phyloP scores from a whole-genome alignment of 257 asterid species.

The Perilla frutescens region DNA sequence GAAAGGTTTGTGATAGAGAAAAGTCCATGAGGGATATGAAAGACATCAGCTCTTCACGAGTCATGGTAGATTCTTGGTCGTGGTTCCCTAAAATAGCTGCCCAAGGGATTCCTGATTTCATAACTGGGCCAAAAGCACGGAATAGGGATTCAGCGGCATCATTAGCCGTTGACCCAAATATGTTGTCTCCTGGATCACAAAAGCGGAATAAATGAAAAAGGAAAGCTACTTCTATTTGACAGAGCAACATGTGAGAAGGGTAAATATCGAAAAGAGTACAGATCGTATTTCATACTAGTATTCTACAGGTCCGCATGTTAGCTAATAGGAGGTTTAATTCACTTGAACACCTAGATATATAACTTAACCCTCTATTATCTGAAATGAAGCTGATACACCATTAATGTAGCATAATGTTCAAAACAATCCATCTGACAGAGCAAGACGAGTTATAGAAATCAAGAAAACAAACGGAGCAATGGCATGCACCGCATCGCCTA shows the following conservation, averaged over 20 bases:
- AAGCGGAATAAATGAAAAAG: conserved; percentile 28
- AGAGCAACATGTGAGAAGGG: neutral
- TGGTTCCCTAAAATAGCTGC: conserved; percentile 95
- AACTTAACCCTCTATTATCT: conserved; percentile 4
- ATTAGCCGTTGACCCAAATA: conserved; percentile 79
- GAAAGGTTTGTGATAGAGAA: conserved; percentile 81
- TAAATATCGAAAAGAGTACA: neutral
- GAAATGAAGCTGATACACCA: neutral
- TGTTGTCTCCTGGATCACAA: conserved; percentile 74
- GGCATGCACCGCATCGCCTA: neutral
- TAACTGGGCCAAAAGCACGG: conserved; percentile 70
- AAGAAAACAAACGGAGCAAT: neutral
- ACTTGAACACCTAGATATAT: neutral
- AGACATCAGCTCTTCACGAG: conserved; percentile 85
- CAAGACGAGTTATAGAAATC: neutral
- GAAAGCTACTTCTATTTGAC: conserved; percentile 10
- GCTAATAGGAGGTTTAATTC: neutral
- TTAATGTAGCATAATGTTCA: neutral
- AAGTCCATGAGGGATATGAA: conserved; percentile 94
- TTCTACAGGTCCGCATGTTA: neutral
- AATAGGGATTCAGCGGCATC: conserved; percentile 96
- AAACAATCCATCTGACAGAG: neutral
- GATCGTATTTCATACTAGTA: neutral
- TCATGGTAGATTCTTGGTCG: conserved; percentile 96
- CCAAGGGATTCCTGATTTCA: conserved; percentile 83